Base-by-base conservation (phyloP, 2,329 filamentous ascomycete genomes). In the Exophiala viscosa region DNA sequence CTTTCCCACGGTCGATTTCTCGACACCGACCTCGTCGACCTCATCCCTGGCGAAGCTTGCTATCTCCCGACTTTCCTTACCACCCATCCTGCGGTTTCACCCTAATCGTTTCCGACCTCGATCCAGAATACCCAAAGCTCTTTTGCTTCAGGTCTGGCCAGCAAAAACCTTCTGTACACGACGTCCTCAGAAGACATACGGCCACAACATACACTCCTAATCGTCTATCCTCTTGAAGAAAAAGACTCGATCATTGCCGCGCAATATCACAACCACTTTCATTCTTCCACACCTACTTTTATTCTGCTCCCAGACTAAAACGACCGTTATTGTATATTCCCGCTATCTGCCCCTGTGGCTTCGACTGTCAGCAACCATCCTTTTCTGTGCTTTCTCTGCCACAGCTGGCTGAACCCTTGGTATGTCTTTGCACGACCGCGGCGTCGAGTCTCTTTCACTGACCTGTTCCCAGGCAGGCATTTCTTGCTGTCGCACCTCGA, bases 381-480 rank as follows among this genome's bases (percentile, higher is more conserved):
- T 48, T 41, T 39, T 54, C 28, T 39, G 36, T 42, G 20, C 34
- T 50, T 47, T 15, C 13, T 31, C 46, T 56, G 53, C 47, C 50
- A 59, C 53, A 54, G 56, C 56, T 56, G 56, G 53, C 56, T 59
- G 56, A 54, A 54, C 33, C 23, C 51, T 43, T 53, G 56, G 56
- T 59, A 33, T 35, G 53, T 55, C 38, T 33, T 20, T 3, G 23
- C 13, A 11, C 40, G 17, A 42, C 43, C 17, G 10, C 17, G 32
- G 20, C 14, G 36, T 35, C 35, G 20, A 36, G 20, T 18, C 5
- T 33, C n/a, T 13, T 20, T 36, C 15, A 36, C 52, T 51, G 33
- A 57, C 47, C 14, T 20, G 8, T 34, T 15, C 44, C 15, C 40
- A 54, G 46, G 42, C 50, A 57, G 50, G 45, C 31, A 45, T 48